Conservation (phyloP, 371 early-diverging fungal species). For the Apophysomyces trapeziformis region DNA sequence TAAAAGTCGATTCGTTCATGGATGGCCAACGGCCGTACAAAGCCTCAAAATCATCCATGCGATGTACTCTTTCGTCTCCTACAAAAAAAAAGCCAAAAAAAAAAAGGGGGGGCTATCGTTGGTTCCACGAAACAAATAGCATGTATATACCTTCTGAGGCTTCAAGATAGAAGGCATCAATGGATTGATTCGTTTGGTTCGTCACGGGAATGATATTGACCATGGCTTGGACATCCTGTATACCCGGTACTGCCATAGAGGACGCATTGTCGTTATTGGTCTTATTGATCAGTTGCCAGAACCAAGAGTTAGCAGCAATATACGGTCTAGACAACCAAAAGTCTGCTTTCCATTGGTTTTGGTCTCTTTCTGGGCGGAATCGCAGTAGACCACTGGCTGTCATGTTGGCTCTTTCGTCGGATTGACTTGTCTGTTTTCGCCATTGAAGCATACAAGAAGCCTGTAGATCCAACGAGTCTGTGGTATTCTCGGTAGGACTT, state of each 20-base stretch:
- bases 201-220: neutral
- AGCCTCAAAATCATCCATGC: neutral
- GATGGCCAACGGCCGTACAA: neutral
- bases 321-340: neutral
- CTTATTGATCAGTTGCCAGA: neutral
- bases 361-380: neutral
- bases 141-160: neutral
- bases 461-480: neutral
- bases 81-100: neutral
- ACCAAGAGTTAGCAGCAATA: neutral
- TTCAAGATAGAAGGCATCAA: neutral
- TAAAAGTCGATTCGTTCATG: neutral
- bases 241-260: neutral
- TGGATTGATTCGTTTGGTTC: neutral
- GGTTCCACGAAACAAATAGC: neutral
- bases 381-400: neutral
- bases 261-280: neutral
- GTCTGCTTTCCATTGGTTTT: neutral
- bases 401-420: neutral
- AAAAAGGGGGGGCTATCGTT: neutral
- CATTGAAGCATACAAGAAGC: slow-evolving; percentile 3
- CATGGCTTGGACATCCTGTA: neutral
- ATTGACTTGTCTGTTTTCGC: neutral
- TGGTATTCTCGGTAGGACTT: neutral
- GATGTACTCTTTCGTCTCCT: neutral